Base-by-base conservation (phyloP, 2,329 filamentous ascomycete genomes). In the Aspergillus ibericus region DNA sequence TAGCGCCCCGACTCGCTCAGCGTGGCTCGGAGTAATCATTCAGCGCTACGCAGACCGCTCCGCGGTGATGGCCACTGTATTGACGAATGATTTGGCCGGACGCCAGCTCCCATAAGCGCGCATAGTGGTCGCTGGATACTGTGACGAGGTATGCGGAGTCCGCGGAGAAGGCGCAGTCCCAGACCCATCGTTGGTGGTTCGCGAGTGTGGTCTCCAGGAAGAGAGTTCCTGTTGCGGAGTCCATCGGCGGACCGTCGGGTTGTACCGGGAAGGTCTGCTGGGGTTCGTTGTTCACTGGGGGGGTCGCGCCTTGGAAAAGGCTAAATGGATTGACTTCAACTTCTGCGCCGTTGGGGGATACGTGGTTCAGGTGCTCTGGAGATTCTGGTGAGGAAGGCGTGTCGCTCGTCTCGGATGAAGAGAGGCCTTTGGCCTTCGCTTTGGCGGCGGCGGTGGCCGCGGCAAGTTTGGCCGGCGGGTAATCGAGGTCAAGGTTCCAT, bases 101-200 rank as follows among this genome's bases (percentile, higher is more conserved):
- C 63, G 83, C 81, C 63, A 97, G 80, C 79, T 97, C 93, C 93
- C 93, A 97, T 57, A 97, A 79, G 16, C 93, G 84, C 2, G 93
- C 93, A 72, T 96, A 97, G 74, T 97, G 93, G 72, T 97, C 93
- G 42, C 89, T 93, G 73, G 92, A 96, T 5, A 93, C 92, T 0
- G 93, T 97, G 12, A 97, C 93, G 6, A 97, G 81, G 70, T 97
- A 97, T 0, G 93, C 93, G 34, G 89, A 93, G 73, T 97, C 93
- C 25, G 93, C 93, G 61, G 90, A 93, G 77, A 97, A 97, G 0
- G 93, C 93, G 70, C 93, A 97, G 75, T 97, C 93, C 93, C 93
- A 97, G 1, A 97, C 93, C 93, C 93, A 97, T 55, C 93, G 88
- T 78, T 97, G 93, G 77, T 97, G 93, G 55, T 90, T 91, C 20